Percentiles rank a stretch among this genome's conserved stretches.
Evolutionary conservation across 2,329 filamentous ascomycete genomes (phyloP).

Genomic region (Microcera coccophila): DNA sequence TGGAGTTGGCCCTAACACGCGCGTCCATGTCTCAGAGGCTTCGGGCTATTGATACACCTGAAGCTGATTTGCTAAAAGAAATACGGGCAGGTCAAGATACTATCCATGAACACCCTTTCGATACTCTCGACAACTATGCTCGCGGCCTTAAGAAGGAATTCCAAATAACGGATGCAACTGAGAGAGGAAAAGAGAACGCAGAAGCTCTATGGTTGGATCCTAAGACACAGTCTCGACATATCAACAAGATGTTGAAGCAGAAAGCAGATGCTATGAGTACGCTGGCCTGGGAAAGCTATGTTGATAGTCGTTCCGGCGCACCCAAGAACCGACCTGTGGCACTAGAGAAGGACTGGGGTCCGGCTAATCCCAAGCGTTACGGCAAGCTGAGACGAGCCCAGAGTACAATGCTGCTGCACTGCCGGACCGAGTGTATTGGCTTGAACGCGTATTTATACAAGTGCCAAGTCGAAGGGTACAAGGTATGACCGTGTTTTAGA

Average conservation of each 20-base stretch:
- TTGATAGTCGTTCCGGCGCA: neutral
- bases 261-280: neutral
- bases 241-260: neutral
- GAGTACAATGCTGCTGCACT: conserved; percentile 11
- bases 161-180: neutral
- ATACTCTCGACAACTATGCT: neutral
- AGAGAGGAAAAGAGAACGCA: neutral
- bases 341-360: neutral
- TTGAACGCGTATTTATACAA: conserved; percentile 6
- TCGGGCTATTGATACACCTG: neutral
- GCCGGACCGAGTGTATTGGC: conserved; percentile 8
- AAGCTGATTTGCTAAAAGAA: neutral
- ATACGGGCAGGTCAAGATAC: neutral
- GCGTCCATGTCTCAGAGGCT: neutral
- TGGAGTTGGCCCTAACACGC: neutral
- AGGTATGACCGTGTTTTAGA: neutral
- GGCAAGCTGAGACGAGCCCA: neutral
- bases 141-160: neutral
- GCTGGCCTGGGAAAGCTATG: neutral
- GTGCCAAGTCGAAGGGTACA: no score
- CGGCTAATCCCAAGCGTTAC: conserved; percentile 3
- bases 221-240: neutral
- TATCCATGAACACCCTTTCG: neutral
- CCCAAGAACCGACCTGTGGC: neutral
- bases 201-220: neutral